Base-by-base conservation (phyloP, 108 stramenopile species). In the Aurantiochytrium sp. region DNA sequence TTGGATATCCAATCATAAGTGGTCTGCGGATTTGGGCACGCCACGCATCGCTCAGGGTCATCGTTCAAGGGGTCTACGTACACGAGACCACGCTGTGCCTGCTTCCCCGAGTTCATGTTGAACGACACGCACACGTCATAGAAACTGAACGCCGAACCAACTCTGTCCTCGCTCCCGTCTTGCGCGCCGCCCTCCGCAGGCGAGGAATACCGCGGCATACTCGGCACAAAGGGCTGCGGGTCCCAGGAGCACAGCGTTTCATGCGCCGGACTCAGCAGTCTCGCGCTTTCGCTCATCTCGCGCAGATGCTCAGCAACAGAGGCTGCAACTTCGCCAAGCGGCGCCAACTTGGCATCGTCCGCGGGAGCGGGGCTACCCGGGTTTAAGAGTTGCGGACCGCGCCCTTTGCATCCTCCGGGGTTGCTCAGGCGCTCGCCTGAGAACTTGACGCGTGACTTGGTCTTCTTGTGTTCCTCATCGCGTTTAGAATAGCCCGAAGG, bases 231-330 rank as follows among this genome's bases (percentile, higher is more conserved):
- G n/a, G 51, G 49, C 76, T 47, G 45, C 49, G 76, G 76, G 28
- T 83, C 76, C 76, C 76, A 83, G 10, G 76, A 83, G 76, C 76
- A 83, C 76, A 83, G 64, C 4, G 64, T 83, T 12, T 83, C 76
- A 23, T 83, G 76, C 10, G 2, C 76, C 42, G 64, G 64, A 23
- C 64, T 69, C 25, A 69, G 64, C 14, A 69, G 1, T 23, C 2
- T 18, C 5, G 64, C 64, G 42, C 25, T 23, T 1, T 18, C 42
- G 14, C 25, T 69, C 64, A 69, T 69, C 8, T 42, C 64, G 42
- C 42, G 64, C 64, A 69, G 42, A 18, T 69, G 64, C 35, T 8
- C 42, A 8, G 8, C 18, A 8, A 69, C 64, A 8, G 14, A 14
- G 35, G 8, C 64, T 18, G 14, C 64, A 69, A 69, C 18, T 6